These are phyloP conservation scores for Ottelia alismoides DNA, from an alignment of 106 monocot genomes.

Conservation along the genomic window DNA sequence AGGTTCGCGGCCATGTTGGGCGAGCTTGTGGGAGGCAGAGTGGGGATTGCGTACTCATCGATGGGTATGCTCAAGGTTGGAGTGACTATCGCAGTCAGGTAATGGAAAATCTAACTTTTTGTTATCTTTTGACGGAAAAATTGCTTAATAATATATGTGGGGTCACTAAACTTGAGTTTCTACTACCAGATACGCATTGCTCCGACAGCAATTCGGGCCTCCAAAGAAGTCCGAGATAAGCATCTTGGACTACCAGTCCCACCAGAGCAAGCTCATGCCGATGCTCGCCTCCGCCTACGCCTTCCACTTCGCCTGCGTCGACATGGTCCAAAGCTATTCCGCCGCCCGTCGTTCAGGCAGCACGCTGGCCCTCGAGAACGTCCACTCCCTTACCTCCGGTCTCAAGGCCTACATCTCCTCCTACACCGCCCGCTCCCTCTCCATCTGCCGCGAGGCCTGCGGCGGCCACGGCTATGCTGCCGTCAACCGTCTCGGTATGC, in stretches of 20 bases:
- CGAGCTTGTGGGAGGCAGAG: constrained; percentile 86
- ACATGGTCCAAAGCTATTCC: constrained; percentile 62
- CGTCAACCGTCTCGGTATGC: constrained; percentile 74
- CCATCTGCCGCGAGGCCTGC: constrained; percentile 79
- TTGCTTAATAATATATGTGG: too few species aligned
- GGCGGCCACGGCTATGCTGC: constrained; percentile 99
- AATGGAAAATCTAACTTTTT: too few species aligned
- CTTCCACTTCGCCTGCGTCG: constrained; percentile 71
- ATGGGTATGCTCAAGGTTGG: constrained; percentile 61
- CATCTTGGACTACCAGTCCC: constrained; percentile 91
- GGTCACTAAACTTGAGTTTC: too few species aligned
- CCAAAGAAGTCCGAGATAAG: constrained; percentile 71
- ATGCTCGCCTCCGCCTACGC: constrained; percentile 91
- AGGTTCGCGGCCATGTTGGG: constrained; percentile 91
- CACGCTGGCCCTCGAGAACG: constrained; percentile 64
- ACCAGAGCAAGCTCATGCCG: constrained; percentile 95
- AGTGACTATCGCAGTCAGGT: too few species aligned
- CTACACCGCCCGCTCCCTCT: constrained; percentile 82
- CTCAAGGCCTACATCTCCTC: constrained; percentile 89
- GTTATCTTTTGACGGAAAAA: too few species aligned
- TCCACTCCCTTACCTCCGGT: constrained; percentile 80
- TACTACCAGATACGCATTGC: constrained; percentile 72
- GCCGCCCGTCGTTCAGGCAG: constrained; percentile 75
- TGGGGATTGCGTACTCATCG: constrained; percentile 76
- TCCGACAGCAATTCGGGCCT: constrained; percentile 95